phyloP scores from a whole-genome alignment of 179 eudicot species.

The Monotropa hypopitys region DNA sequence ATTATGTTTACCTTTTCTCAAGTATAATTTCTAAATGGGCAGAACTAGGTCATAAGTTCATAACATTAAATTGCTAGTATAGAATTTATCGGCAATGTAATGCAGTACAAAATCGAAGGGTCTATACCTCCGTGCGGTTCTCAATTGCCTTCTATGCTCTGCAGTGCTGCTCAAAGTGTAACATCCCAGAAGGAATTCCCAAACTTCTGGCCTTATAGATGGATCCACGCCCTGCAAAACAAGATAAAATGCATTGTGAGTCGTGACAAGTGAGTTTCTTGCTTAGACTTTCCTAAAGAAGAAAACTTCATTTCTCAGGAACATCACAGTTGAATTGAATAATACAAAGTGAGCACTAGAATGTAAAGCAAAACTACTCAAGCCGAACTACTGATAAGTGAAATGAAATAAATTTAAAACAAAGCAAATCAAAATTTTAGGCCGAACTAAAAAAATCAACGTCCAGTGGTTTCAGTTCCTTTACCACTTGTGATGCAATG shows the following conservation, averaged over 20 bases:
- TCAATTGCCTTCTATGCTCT: slow-evolving; percentile 57
- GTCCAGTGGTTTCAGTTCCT: too few relatives aligned
- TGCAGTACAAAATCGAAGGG: slow-evolving; percentile 13
- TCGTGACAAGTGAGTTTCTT: neutral
- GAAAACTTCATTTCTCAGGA: neutral
- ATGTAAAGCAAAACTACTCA: neutral
- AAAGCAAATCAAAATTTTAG: neutral
- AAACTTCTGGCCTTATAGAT: slow-evolving; percentile 89
- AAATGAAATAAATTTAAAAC: neutral
- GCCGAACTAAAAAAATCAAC: too few relatives aligned
- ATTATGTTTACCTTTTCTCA: neutral
- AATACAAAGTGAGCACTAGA: neutral
- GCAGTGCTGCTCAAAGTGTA: slow-evolving; percentile 75
- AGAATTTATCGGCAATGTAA: neutral
- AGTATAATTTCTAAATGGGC: neutral
- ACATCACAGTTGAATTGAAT: neutral
- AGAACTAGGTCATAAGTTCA: neutral
- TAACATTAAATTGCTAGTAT: neutral
- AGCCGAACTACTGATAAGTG: neutral
- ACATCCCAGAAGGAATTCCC: slow-evolving; percentile 99
- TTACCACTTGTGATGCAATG: too few relatives aligned
- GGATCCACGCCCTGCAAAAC: slow-evolving; percentile 81
- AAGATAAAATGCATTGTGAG: neutral
- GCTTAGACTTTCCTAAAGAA: neutral
- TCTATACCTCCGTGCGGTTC: slow-evolving; percentile 75